phyloP scores from a whole-genome alignment of 2,329 filamentous ascomycete genomes.

The Rutstroemia sp. region DNA sequence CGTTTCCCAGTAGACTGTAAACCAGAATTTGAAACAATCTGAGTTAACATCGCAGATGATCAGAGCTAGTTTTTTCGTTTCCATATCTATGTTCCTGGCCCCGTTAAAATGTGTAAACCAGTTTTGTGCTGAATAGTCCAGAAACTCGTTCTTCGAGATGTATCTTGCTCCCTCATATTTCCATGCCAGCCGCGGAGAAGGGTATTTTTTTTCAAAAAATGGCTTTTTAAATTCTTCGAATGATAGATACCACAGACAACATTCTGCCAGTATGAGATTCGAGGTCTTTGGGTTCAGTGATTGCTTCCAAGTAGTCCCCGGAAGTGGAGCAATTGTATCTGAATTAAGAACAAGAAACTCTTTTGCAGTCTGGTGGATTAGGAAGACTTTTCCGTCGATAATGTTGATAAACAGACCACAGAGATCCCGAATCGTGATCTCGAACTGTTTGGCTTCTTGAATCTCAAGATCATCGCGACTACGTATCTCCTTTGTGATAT shows the following conservation, averaged over 20 bases:
- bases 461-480: slow-evolving; percentile 4
- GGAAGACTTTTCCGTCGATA: slow-evolving; percentile 6
- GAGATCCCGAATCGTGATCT: slow-evolving; percentile 5
- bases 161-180: neutral
- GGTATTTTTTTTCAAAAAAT: no score
- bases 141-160: neutral
- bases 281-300: slow-evolving; percentile 5
- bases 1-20: neutral
- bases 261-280: slow-evolving; percentile 6
- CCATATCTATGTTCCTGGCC: neutral
- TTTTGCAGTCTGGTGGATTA: slow-evolving; percentile 11
- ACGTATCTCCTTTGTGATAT: neutral
- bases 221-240: neutral
- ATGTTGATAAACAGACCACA: slow-evolving; percentile 9
- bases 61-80: neutral
- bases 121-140: slow-evolving; percentile 1
- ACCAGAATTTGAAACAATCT: neutral
- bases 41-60: neutral
- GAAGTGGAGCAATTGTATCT: neutral
- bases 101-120: neutral
- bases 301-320: slow-evolving; percentile 3
- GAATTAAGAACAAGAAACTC: slow-evolving; percentile 6
- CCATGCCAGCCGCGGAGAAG: neutral
- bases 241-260: slow-evolving; percentile 8
- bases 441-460: slow-evolving; percentile 5